Evolutionary conservation across 129 eudicot species (phyloP), one percentile per base, ranked within the genome.

Genomic region (Lactuca saligna): DNA sequence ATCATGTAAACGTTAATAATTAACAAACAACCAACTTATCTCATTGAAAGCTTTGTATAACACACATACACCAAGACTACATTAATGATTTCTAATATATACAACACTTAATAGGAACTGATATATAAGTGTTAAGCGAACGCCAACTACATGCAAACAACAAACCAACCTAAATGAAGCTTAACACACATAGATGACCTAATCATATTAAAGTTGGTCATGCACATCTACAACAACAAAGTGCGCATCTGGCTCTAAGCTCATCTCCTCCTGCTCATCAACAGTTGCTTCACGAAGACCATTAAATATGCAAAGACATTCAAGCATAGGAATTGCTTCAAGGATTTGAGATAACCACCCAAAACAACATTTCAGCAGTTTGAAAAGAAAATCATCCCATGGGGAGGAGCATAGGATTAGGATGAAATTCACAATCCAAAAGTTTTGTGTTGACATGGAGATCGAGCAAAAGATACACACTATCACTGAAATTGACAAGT

Each of bases 311-410:
- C 74, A 69, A 12, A 17, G 29, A 56, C 12, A 16, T 12, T 54
- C 54, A 38, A 68, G 10, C 35, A 4, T 8, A 13, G 25, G 63
- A 38, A 4, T 57, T 5, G 38, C 54, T 55, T 57, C 42, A 56
- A 69, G 42, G 54, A 42, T 13, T 20, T 15, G 65, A 69, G 41
- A 69, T 56, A 69, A 20, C 65, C 74, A 69, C 65, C 64, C 2
- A 42, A 69, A 56, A 57, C 65, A 25, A 0, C 25, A 8, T 29
- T 69, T 69, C 0, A 69, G 20, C 10, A 56, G 13, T 7, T 41
- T 29, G 16, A 3, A 16, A 59, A 59, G 51, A 3, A 71, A 35
- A 53, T 72, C 54, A 35, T 72, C 63, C 61, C 60, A 72, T 50
- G 37, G 77, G 62, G 70, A 72, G 15, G 14, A 20, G 20, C 20